Evolutionary conservation across 768 basidiomycete genomes (phyloP).

Genomic region (Gautieria morchelliformis): DNA sequence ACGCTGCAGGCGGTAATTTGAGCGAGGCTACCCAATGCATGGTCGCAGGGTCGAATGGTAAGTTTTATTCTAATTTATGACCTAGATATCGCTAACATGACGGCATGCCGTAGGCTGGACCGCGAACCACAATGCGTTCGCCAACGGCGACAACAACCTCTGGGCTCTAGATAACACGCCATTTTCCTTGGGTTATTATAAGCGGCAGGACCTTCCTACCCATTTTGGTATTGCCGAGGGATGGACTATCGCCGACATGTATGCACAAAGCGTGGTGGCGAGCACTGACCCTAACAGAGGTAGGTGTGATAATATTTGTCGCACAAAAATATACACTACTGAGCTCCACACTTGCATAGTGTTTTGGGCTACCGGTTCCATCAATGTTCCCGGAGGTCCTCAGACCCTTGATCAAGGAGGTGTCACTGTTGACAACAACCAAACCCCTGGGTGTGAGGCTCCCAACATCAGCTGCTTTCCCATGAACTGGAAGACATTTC

Average conservation of each 20-base stretch:
- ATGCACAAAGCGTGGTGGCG: constrained; percentile 10
- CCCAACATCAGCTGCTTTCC: constrained; percentile 10
- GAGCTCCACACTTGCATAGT: neutral
- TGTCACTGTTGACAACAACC: constrained; percentile 10
- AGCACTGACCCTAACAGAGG: constrained; percentile 9
- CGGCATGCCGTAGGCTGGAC: neutral
- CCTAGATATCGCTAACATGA: neutral
- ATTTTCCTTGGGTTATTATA: constrained; percentile 8
- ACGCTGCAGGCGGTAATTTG: constrained; percentile 9
- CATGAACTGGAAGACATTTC: constrained; percentile 7
- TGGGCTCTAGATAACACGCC: constrained; percentile 11
- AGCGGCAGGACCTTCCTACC: constrained; percentile 9
- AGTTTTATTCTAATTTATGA: neutral
- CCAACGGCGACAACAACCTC: constrained; percentile 9
- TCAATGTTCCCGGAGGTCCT: constrained; percentile 12
- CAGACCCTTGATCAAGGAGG: constrained; percentile 7
- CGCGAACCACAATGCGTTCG: constrained; percentile 10
- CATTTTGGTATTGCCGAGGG: constrained; percentile 12
- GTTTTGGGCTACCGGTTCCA: constrained; percentile 9
- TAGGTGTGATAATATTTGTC: neutral
- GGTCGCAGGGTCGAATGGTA: constrained; percentile 11
- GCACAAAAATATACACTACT: neutral
- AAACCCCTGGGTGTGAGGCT: constrained; percentile 6
- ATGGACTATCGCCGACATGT: constrained; percentile 14
- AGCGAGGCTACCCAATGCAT: constrained; percentile 11